phyloP scores from a whole-genome alignment of 169 alveolate genomes.

The Toxoplasma gondii region DNA sequence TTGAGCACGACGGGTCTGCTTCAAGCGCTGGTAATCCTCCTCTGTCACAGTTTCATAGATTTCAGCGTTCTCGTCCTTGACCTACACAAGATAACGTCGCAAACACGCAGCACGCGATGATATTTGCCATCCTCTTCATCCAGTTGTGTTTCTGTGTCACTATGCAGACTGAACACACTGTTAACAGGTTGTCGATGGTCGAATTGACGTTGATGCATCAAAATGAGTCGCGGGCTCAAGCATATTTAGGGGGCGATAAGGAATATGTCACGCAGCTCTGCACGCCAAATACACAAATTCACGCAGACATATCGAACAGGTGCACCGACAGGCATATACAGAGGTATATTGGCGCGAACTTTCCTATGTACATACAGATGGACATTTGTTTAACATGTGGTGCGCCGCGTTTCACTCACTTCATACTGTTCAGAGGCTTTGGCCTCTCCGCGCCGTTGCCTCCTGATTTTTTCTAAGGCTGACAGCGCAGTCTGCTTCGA shows the following conservation, averaged over 20 bases:
- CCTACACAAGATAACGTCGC: not conserved
- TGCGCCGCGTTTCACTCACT: constrained; percentile 16
- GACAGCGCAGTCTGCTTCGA: constrained; percentile 30
- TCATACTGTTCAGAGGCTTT: constrained; percentile 69
- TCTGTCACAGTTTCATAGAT: constrained; percentile 40
- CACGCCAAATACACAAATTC: too few relatives aligned
- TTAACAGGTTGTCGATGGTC: not conserved
- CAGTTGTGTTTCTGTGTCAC: not conserved
- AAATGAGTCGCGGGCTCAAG: too few relatives aligned
- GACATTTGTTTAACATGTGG: too few relatives aligned
- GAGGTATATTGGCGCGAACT: too few relatives aligned
- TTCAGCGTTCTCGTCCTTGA: constrained; percentile 51
- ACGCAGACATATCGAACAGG: too few relatives aligned
- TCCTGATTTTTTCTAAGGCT: constrained; percentile 57
- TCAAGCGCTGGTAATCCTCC: constrained; percentile 53
- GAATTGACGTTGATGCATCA: not conserved
- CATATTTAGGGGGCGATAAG: too few relatives aligned
- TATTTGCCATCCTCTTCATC: not conserved
- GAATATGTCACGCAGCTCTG: too few relatives aligned
- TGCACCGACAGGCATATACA: too few relatives aligned
- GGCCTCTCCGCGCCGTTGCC: constrained; percentile 66
- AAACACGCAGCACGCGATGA: not conserved
- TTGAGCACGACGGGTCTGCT: constrained; percentile 49
- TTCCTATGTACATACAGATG: not conserved
- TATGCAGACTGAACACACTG: not conserved